These are phyloP conservation scores for Colletotrichum camelliae DNA, from an alignment of 2,329 filamentous ascomycete species.

Conservation along the genomic window DNA sequence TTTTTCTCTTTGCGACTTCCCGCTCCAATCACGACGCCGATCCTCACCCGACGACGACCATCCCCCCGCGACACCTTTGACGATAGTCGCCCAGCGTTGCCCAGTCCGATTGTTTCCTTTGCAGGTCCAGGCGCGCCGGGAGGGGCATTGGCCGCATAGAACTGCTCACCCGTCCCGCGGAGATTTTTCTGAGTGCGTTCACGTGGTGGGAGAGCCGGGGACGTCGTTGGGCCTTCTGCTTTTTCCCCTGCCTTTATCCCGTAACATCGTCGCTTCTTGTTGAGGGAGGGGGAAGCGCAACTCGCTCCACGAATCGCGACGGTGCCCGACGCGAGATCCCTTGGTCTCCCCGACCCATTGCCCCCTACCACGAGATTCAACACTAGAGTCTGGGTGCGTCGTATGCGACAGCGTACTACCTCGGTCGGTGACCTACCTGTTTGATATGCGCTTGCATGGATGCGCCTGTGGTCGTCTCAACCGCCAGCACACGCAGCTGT, in stretches of 20 bases:
- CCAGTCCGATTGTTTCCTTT: neutral
- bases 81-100: neutral
- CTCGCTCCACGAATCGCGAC: slow-evolving; percentile 16
- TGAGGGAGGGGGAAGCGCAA: neutral
- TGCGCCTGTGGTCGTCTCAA: neutral
- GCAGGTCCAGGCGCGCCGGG: slow-evolving; percentile 14
- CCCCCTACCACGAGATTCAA: neutral
- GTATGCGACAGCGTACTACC: neutral
- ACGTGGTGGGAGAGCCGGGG: slow-evolving; percentile 5
- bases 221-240: neutral
- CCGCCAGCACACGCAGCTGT: neutral
- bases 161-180: neutral
- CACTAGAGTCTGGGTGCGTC: neutral
- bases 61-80: slow-evolving; percentile 3
- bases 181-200: slow-evolving; percentile 4
- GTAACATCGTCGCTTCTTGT: neutral
- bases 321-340: neutral
- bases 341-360: neutral
- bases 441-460: neutral
- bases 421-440: neutral
- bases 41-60: slow-evolving; percentile 12
- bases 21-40: slow-evolving; percentile 20
- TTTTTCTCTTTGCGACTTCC: slow-evolving; percentile 13
- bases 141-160: neutral
- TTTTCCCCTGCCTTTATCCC: neutral